A percentile compares a stretch with the other conserved stretches of the same genome.
Conservation (phyloP, 768 basidiomycete species). For the Albatrellus ellisii region DNA sequence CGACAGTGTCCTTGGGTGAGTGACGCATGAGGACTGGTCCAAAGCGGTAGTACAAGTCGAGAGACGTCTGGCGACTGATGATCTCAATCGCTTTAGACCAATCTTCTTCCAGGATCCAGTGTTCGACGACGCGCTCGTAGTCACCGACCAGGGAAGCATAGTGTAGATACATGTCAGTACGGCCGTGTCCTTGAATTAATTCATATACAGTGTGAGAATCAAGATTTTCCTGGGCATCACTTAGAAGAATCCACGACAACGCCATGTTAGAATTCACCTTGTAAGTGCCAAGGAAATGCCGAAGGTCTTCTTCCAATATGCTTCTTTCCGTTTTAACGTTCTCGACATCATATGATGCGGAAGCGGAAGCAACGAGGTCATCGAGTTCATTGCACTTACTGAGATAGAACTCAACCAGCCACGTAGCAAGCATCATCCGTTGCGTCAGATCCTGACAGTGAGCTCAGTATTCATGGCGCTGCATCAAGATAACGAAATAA, state of each 20-base stretch:
- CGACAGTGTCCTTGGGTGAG: constrained; percentile 80
- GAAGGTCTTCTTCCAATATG: constrained; percentile 86
- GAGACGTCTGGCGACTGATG: constrained; percentile 75
- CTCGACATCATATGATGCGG: constrained; percentile 67
- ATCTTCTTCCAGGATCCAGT: constrained; percentile 87
- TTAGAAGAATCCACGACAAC: neutral
- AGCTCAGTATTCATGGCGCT: neutral
- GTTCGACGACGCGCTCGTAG: constrained; percentile 71
- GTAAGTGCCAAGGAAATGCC: constrained; percentile 89
- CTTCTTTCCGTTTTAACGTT: constrained; percentile 69
- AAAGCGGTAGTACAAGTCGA: constrained; percentile 89
- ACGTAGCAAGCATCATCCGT: constrained; percentile 95
- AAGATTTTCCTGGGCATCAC: constrained; percentile 55
- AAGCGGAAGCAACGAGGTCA: constrained; percentile 84
- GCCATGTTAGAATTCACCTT: constrained; percentile 37
- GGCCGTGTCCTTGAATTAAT: constrained; percentile 85
- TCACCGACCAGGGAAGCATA: constrained; percentile 79
- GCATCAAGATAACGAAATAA: constrained; percentile 15
- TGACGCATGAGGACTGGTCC: constrained; percentile 79
- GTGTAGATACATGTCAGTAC: constrained; percentile 84
- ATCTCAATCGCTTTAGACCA: constrained; percentile 86
- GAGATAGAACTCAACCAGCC: constrained; percentile 96
- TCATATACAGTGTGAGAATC: constrained; percentile 83
- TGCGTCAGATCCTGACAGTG: constrained; percentile 70
- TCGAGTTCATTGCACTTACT: constrained; percentile 95